phyloP scores from a whole-genome alignment of 306 rosid genomes.

The Cajanus cajan region DNA sequence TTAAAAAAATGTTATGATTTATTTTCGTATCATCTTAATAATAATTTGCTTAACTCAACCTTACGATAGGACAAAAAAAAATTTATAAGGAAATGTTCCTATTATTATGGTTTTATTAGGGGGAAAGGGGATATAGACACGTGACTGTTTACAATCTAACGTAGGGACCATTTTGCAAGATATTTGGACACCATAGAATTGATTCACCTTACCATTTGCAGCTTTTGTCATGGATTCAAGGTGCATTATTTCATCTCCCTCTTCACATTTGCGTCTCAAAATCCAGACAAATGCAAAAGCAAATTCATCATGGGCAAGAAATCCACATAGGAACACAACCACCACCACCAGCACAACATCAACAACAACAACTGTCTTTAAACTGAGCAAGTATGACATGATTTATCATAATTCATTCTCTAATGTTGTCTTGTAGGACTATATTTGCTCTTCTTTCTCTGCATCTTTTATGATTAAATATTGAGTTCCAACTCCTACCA shows the following conservation, averaged over 20 bases:
- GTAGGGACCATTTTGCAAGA: conserved; percentile 46
- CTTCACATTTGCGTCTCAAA: conserved; percentile 26
- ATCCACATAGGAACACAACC: conserved; percentile 13
- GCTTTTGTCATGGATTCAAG: conserved; percentile 43
- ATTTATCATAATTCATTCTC: conserved; percentile 6
- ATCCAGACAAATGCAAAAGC: neutral
- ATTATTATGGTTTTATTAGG: too few species aligned
- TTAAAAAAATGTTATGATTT: too few species aligned
- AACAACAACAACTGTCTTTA: conserved; percentile 19
- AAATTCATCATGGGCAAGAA: conserved; percentile 6
- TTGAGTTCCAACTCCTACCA: neutral
- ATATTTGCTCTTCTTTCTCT: neutral
- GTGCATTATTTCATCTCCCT: conserved; percentile 33
- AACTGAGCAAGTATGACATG: conserved; percentile 48
- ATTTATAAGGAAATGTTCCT: too few species aligned
- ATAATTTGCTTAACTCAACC: too few species aligned
- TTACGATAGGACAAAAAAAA: too few species aligned
- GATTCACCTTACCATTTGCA: conserved; percentile 7
- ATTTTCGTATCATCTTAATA: too few species aligned
- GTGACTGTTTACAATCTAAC: neutral
- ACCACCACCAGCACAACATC: too few species aligned
- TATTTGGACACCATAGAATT: conserved; percentile 27
- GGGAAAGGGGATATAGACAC: too few species aligned
- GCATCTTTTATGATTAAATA: neutral
- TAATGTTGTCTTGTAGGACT: neutral